phyloP scores from a whole-genome alignment of 163 green algal genomes.

The Scenedesmus sp. region DNA sequence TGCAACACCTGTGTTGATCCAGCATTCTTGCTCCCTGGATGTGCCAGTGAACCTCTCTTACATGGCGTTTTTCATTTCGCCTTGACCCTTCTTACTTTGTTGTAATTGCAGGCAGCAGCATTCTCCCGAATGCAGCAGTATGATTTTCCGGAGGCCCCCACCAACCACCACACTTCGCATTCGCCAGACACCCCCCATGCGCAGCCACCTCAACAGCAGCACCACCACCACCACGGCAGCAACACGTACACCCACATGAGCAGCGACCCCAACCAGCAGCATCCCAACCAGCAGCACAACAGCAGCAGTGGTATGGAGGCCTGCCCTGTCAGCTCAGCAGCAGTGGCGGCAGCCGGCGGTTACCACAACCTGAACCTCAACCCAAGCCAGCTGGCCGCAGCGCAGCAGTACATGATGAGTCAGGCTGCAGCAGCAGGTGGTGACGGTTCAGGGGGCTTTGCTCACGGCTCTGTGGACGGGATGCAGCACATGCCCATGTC shows the following conservation, averaged over 20 bases:
- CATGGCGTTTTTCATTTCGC: too few species aligned
- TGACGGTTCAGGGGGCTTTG: neutral
- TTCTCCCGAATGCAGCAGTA: neutral
- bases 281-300: neutral
- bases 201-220: neutral
- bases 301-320: neutral
- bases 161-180: neutral
- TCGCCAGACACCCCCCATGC: neutral
- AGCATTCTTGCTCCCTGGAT: too few species aligned
- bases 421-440: neutral
- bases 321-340: neutral
- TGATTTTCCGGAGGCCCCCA: neutral
- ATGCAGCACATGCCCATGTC: constrained; percentile 9
- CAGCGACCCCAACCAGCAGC: constrained; percentile 8
- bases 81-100: neutral
- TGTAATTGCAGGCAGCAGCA: neutral
- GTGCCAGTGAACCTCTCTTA: too few species aligned
- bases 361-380: neutral
- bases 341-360: neutral
- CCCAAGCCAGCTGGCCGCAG: neutral
- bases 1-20: too few species aligned
- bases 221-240: neutral
- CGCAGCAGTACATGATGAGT: constrained; percentile 8
- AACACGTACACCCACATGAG: neutral
- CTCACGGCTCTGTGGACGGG: neutral